phyloP scores from a whole-genome alignment of 2,329 filamentous ascomycete species.

The Diaporthe ilicicola region DNA sequence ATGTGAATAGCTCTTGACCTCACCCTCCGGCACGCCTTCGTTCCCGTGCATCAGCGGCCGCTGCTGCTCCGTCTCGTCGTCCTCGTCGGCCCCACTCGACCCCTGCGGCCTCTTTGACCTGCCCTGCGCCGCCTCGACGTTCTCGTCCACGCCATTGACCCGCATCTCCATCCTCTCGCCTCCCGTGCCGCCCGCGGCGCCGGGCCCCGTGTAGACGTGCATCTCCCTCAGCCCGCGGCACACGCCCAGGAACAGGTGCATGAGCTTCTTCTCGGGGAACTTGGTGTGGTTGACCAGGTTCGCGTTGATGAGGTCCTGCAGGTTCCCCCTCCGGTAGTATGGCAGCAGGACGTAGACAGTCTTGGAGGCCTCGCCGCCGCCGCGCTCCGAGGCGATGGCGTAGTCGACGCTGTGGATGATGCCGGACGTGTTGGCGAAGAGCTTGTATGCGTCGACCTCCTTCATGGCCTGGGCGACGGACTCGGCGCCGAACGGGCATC shows the following conservation, averaged over 20 bases:
- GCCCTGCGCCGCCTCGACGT: conserved; percentile 46
- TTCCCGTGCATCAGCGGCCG: conserved; percentile 86
- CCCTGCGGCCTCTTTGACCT: conserved; percentile 51
- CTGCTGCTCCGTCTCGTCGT: conserved; percentile 78
- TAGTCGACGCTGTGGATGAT: conserved; percentile 91
- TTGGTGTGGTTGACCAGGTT: conserved; percentile 94
- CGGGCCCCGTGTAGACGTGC: conserved; percentile 80
- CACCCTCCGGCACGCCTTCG: conserved; percentile 73
- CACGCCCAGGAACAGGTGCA: conserved; percentile 91
- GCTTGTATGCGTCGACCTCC: conserved; percentile 95
- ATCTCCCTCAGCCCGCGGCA: conserved; percentile 88
- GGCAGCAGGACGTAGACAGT: conserved; percentile 97
- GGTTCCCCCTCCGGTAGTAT: conserved; percentile 93
- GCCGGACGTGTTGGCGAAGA: conserved; percentile 83
- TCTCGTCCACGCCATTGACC: conserved; percentile 47
- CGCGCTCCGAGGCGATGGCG: conserved; percentile 78
- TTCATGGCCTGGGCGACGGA: conserved; percentile 94
- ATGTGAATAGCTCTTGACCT: conserved; percentile 85
- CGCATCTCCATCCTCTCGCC: conserved; percentile 64
- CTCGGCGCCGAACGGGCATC: conserved; percentile 97
- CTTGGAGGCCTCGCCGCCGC: conserved; percentile 72
- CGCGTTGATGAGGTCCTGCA: conserved; percentile 98
- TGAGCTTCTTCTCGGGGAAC: conserved; percentile 87
- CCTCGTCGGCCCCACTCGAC: conserved; percentile 62
- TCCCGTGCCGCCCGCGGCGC: conserved; percentile 17